These are phyloP conservation scores for Zymoseptoria passerinii DNA, from an alignment of 2,329 filamentous ascomycete species.

Conservation along the genomic window DNA sequence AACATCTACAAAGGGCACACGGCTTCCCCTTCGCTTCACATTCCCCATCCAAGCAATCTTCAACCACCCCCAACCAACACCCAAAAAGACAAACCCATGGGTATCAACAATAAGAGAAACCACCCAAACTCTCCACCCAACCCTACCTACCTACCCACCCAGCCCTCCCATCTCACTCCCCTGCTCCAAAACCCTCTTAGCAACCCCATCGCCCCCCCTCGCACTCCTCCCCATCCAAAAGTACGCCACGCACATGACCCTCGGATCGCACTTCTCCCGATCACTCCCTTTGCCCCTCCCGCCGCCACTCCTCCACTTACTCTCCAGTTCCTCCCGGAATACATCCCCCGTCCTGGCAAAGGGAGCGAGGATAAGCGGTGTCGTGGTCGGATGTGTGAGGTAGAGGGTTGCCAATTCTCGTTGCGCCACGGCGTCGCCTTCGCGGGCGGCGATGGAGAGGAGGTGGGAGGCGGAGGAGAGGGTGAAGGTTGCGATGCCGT, in stretches of 20 bases:
- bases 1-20: no score
- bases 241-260: constrained; percentile 85
- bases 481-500: constrained; percentile 52
- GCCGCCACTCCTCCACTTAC: constrained; percentile 38
- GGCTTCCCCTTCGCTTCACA: no score
- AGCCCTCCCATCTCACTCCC: constrained; percentile 46
- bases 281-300: constrained; percentile 43
- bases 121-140: no score
- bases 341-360: constrained; percentile 78
- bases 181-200: constrained; percentile 72
- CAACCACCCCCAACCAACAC: no score
- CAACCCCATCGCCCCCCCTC: constrained; percentile 76
- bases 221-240: constrained; percentile 96
- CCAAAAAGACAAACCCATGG: no score
- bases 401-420: constrained; percentile 91
- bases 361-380: constrained; percentile 70
- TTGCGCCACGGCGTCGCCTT: constrained; percentile 81
- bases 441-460: constrained; percentile 88
- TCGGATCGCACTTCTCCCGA: constrained; percentile 64
- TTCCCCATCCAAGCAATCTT: no score
- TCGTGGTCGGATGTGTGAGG: constrained; percentile 79
- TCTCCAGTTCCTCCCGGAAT: constrained; percentile 82
- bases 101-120: no score
- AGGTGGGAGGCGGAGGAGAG: constrained; percentile 78
- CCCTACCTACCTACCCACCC: not conserved